Percentiles rank a stretch among this genome's conserved stretches.
phyloP scores from a whole-genome alignment of 2,329 filamentous ascomycete genomes.

The Neophaeococcomyces aloes region DNA sequence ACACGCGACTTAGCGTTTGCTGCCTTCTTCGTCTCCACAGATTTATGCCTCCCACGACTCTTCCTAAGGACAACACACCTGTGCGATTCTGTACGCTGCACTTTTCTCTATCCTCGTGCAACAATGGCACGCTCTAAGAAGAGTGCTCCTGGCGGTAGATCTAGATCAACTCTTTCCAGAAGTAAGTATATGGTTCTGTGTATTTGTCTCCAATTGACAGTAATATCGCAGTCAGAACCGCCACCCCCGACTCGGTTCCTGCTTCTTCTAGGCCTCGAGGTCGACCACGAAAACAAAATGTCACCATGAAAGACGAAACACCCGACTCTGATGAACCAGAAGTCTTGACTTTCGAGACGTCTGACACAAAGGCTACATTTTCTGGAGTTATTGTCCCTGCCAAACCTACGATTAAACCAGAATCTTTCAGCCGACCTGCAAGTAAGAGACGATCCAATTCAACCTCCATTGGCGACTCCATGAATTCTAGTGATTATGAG shows the following conservation, averaged over 20 bases:
- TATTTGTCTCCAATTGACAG: neutral
- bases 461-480: conserved; percentile 29
- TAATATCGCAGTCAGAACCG: conserved; percentile 11
- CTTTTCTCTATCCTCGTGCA: no score
- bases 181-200: no score
- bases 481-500: conserved; percentile 42
- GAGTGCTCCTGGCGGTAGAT: no score
- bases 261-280: conserved; percentile 4
- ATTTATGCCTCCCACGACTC: neutral
- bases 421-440: neutral
- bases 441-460: conserved; percentile 2
- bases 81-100: neutral
- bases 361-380: conserved; percentile 12
- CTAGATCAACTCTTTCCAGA: no score
- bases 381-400: conserved; percentile 14
- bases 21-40: neutral
- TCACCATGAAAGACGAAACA: conserved; percentile 11
- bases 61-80: neutral
- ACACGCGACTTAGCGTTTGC: neutral
- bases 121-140: no score
- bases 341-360: conserved; percentile 6
- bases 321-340: conserved; percentile 20
- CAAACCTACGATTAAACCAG: neutral
- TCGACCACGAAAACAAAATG: conserved; percentile 2
- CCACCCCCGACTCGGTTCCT: conserved; percentile 13